These are phyloP conservation scores for Kazachstania sp. DNA, from an alignment of 1,139 yeast genomes.

Conservation along the genomic window DNA sequence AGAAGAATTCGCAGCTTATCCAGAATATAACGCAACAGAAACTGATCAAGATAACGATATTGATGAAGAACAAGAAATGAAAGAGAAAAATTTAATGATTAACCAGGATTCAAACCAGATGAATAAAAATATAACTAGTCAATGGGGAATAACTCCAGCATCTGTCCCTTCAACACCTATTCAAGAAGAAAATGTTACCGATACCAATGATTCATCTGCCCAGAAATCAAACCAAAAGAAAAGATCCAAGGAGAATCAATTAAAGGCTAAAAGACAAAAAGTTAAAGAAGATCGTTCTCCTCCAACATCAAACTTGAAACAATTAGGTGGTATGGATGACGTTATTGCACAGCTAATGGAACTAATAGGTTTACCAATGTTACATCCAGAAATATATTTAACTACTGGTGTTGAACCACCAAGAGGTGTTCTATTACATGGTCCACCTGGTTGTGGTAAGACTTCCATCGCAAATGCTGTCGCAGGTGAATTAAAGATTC, in stretches of 20 bases:
- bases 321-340: conserved; percentile 84
- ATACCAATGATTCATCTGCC: conserved; percentile 7
- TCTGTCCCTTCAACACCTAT: conserved; percentile 12
- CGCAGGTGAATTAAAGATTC: conserved; percentile 91
- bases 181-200: conserved; percentile 10
- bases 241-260: conserved; percentile 25
- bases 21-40: conserved; percentile 23
- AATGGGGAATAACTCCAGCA: conserved; percentile 42
- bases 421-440: conserved; percentile 89
- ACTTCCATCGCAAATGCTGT: conserved; percentile 93
- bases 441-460: conserved; percentile 99
- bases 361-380: conserved; percentile 78
- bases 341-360: conserved; percentile 82
- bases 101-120: conserved; percentile 53
- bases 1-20: conserved; percentile 37
- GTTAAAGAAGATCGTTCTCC: conserved; percentile 54
- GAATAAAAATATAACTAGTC: conserved; percentile 65
- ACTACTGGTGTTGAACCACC: conserved; percentile 95
- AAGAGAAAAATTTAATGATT: conserved; percentile 46
- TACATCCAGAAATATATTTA: conserved; percentile 84
- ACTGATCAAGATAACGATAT: conserved; percentile 14
- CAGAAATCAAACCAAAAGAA: conserved; percentile 10
- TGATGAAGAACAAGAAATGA: conserved; percentile 20
- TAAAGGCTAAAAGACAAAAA: conserved; percentile 31
- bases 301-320: conserved; percentile 56